Conservation (phyloP, 129 eudicot genomes). For the Artemisia annua region DNA sequence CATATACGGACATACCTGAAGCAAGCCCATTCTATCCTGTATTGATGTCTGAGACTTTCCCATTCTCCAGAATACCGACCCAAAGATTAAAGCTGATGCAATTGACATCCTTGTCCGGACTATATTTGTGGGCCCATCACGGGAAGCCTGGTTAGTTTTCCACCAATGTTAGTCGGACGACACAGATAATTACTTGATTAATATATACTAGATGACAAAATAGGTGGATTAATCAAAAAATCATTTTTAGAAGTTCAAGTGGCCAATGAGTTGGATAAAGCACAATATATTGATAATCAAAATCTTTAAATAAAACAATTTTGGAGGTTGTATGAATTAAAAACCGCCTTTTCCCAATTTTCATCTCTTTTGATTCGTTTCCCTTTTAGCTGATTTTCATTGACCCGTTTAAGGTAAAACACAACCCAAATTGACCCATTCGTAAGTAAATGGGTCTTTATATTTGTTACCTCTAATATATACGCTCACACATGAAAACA, state of each 20-base stretch:
- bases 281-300: neutral
- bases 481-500: slow-evolving; percentile 15
- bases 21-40: slow-evolving; percentile 96
- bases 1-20: slow-evolving; percentile 56
- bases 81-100: slow-evolving; percentile 96
- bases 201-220: neutral
- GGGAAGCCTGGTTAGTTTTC: slow-evolving; percentile 75
- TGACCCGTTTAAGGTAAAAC: neutral
- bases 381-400: neutral
- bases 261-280: neutral
- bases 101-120: slow-evolving; percentile 95
- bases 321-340: neutral
- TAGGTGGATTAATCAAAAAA: neutral
- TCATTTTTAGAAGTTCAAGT: neutral
- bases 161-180: slow-evolving; percentile 11
- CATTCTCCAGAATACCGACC: slow-evolving; percentile 99
- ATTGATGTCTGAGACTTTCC: slow-evolving; percentile 95
- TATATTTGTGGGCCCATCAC: slow-evolving; percentile 96
- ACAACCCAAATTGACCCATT: neutral
- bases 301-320: neutral
- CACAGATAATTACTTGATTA: neutral
- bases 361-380: neutral
- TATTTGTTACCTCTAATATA: neutral
- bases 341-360: neutral
- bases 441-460: slow-evolving; percentile 4